phyloP scores from a whole-genome alignment of 371 early-diverging fungal genomes.

The Apophysomyces sp. region DNA sequence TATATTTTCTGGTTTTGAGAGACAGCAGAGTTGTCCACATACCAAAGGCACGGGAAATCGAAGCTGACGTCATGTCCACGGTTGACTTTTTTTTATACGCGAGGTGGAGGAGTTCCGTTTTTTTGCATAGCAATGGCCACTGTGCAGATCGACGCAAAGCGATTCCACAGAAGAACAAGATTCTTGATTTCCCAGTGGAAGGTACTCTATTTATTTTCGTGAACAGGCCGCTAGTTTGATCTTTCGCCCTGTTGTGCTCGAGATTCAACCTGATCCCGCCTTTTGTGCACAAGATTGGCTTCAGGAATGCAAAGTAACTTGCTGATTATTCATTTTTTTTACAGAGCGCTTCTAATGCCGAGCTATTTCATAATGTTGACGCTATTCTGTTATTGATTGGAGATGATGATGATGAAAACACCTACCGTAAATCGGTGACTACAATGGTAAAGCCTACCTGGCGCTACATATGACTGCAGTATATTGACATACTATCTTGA shows the following conservation, averaged over 20 bases:
- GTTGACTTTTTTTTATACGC: too few species aligned
- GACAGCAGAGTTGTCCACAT: too few species aligned
- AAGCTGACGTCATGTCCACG: too few species aligned
- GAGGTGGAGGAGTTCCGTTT: too few species aligned
- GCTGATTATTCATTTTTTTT: conserved; percentile 6
- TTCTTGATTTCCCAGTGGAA: conserved; percentile 56
- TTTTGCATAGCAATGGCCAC: conserved; percentile 28
- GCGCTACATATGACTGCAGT: too few species aligned
- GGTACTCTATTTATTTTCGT: conserved; percentile 27
- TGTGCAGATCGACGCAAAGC: conserved; percentile 57
- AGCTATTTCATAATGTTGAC: conserved; percentile 57
- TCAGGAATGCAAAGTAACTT: conserved; percentile 5
- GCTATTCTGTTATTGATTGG: conserved; percentile 66
- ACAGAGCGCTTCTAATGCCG: conserved; percentile 35
- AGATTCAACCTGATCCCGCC: not conserved
- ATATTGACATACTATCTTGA: too few species aligned
- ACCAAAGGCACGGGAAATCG: too few species aligned
- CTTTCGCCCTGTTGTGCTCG: not conserved
- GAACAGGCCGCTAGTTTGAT: not conserved
- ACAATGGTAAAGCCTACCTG: conserved; percentile 52
- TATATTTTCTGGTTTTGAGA: too few species aligned
- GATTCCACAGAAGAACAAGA: conserved; percentile 61
- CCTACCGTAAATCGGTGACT: conserved; percentile 70
- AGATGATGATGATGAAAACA: conserved; percentile 63
- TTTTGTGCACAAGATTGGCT: not conserved